Base-by-base conservation (phyloP, 345 rosid species). In the Jatropha curcas region DNA sequence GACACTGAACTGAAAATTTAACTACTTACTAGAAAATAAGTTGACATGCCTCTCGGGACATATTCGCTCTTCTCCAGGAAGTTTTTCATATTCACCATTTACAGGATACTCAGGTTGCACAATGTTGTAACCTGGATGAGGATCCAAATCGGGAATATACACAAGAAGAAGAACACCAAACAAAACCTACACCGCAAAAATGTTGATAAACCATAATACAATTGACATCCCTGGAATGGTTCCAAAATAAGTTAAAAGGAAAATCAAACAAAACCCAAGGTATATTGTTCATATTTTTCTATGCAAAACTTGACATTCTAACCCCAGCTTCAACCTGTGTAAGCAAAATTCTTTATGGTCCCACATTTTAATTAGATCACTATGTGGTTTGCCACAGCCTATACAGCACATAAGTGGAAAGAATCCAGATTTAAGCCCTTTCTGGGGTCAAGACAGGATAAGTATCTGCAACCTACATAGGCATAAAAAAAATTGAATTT, bases 41-140 rank as follows among this genome's bases (percentile, higher is more conserved):
- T 51, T 70, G 52, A 27, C 82, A 39, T 79, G 75, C 22, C 72
- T 79, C 82, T 79, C 82, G 4, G 82, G 82, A 50, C 82, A 79
- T 31, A 63, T 70, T 59, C 74, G 65, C 58, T 79, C 78, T 65
- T 41, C 75, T 48, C 69, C 82, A 37, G 68, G 78, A 67, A 79
- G 78, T 34, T 69, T 68, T 70, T 79, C 78, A 31, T 79, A 79
- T 60, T 70, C 82, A 59, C 75, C 68, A 30, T 74, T 65, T 64
- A 51, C 75, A 7, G 13, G 20, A 39, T 71, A 12, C 50, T 79
- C 78, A 31, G 75, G 22, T 74, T 74, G 63, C 58, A 74, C 2
- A 55, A 74, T 48, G 72, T 62, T 45, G 58, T 74, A 79, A 50
- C 74, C 78, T 0, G 82, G 75, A 74, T 41, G 74, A 50, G 75